phyloP scores from a whole-genome alignment of 352 stramenopile genomes.

The Aphanomyces cochlioides region DNA sequence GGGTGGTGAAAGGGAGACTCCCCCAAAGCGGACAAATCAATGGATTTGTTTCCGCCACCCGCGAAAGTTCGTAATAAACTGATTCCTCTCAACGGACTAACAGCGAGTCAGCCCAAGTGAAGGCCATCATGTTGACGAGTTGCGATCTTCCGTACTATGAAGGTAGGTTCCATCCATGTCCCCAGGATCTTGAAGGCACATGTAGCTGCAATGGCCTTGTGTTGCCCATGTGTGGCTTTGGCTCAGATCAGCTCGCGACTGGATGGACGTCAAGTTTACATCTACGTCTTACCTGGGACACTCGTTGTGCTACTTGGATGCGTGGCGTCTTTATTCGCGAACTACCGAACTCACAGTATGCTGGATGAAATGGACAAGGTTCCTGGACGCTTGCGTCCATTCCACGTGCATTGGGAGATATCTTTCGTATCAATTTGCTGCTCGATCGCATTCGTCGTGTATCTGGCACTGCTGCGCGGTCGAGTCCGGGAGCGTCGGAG shows the following conservation, averaged over 20 bases:
- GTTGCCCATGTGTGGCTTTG: constrained; percentile 47
- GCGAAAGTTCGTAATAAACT: no score
- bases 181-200: background rate
- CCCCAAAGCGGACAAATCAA: no score
- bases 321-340: background rate
- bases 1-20: no score
- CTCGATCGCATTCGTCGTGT: background rate
- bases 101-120: no score
- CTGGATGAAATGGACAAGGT: background rate
- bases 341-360: background rate
- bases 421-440: background rate
- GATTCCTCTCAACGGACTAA: no score
- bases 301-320: background rate
- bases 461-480: background rate
- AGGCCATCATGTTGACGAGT: no score
- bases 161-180: background rate
- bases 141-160: constrained; percentile 36
- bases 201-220: constrained; percentile 41
- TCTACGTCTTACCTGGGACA: background rate
- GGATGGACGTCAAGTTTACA: constrained; percentile 31
- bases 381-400: background rate
- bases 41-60: no score
- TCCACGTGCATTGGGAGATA: background rate
- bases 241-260: constrained; percentile 48
- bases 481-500: background rate